Evolutionary conservation across 2,329 filamentous ascomycete species (phyloP).

Genomic region (Cercospora canescens): DNA sequence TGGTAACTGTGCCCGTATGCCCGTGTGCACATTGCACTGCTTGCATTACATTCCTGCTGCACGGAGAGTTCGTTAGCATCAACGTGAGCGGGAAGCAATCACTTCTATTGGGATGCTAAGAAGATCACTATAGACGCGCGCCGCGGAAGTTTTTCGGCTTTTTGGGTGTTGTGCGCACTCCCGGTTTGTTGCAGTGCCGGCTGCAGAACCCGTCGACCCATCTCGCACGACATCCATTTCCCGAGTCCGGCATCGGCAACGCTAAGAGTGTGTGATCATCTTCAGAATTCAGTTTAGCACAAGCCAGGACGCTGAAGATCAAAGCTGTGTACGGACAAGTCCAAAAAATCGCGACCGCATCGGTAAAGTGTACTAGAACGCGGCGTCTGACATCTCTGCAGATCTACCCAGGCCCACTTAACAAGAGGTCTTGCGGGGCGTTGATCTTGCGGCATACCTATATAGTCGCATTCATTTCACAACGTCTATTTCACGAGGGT

Average conservation of each 20-base stretch:
- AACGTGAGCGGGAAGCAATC: not conserved
- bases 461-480: not conserved
- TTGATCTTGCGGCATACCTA: not conserved
- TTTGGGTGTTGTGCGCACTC: not conserved
- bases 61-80: not conserved
- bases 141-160: not conserved
- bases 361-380: not conserved
- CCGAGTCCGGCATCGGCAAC: not conserved
- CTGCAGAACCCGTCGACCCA: not conserved
- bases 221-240: not conserved
- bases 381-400: not conserved
- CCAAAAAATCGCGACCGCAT: not conserved
- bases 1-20: not conserved
- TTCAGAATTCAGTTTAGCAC: not conserved
- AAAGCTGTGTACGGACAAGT: not conserved
- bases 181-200: not conserved
- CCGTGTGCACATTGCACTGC: not conserved
- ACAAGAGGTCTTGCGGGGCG: not conserved
- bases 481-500: not conserved
- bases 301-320: not conserved
- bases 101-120: not conserved
- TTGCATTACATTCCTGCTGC: not conserved
- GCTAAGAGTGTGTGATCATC: not conserved
- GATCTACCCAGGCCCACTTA: not conserved
- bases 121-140: not conserved